These are phyloP conservation scores for Neolentinus lepideus DNA, from an alignment of 1,284 basidiomycete genomes.

Conservation along the genomic window DNA sequence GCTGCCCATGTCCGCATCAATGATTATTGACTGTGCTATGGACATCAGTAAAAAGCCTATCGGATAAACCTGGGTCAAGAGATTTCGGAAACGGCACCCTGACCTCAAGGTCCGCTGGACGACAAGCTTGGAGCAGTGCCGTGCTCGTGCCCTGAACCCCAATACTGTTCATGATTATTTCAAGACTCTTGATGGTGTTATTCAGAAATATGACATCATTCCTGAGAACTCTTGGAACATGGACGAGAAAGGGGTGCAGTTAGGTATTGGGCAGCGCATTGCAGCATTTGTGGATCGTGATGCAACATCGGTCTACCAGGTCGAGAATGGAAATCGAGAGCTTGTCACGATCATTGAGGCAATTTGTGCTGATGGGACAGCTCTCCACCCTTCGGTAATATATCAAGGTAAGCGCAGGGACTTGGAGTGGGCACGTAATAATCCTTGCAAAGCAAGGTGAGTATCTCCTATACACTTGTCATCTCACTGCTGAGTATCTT, in stretches of 20 bases:
- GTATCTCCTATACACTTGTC: no score
- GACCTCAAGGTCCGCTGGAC: slow-evolving; percentile 18
- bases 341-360: slow-evolving; percentile 27
- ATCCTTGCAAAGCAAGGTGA: slow-evolving; percentile 23
- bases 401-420: slow-evolving; percentile 20
- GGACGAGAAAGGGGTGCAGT: slow-evolving; percentile 33
- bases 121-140: slow-evolving; percentile 18
- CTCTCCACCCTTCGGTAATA: slow-evolving; percentile 22
- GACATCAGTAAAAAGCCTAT: slow-evolving; percentile 12
- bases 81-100: slow-evolving; percentile 17
- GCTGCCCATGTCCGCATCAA: slow-evolving; percentile 12
- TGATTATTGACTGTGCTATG: slow-evolving; percentile 13
- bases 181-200: slow-evolving; percentile 11
- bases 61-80: slow-evolving; percentile 14
- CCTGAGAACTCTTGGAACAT: slow-evolving; percentile 22
- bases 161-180: slow-evolving; percentile 12
- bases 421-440: slow-evolving; percentile 18
- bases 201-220: slow-evolving; percentile 18
- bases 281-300: slow-evolving; percentile 17
- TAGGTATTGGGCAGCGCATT: slow-evolving; percentile 17
- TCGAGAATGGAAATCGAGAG: slow-evolving; percentile 22
- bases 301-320: slow-evolving; percentile 15
- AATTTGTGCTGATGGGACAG: slow-evolving; percentile 25
- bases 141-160: slow-evolving; percentile 20
- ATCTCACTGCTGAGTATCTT: no score